Percentiles rank a stretch among this genome's conserved stretches.
These are phyloP conservation scores for Cyclotella sp. DNA, from an alignment of 108 stramenopile species.

Conservation along the genomic window DNA sequence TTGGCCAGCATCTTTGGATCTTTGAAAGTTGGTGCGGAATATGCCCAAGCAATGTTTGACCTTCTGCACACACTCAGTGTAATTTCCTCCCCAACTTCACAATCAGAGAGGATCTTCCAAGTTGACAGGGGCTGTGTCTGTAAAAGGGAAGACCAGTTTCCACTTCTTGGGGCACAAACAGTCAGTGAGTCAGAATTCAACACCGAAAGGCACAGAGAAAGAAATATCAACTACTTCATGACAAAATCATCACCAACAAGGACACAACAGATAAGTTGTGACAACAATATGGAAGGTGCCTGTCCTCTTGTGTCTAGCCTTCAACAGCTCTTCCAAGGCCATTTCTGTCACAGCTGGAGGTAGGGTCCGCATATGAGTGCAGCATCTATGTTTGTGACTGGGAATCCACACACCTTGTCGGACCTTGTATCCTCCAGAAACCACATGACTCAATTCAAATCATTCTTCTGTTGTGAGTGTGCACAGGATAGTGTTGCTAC, in stretches of 20 bases:
- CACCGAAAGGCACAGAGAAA: conserved; percentile 16
- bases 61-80: too few relatives aligned
- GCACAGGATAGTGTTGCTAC: too few relatives aligned
- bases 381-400: background rate
- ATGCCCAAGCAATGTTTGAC: too few relatives aligned
- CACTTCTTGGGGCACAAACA: too few relatives aligned
- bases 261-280: conserved; percentile 15
- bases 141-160: too few relatives aligned
- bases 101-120: too few relatives aligned
- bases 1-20: too few relatives aligned
- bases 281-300: conserved; percentile 34
- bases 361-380: conserved; percentile 29
- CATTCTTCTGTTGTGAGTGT: too few relatives aligned
- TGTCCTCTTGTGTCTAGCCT: conserved; percentile 45
- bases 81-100: too few relatives aligned
- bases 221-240: conserved; percentile 32
- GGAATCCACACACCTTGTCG: conserved; percentile 40
- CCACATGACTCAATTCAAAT: conserved; percentile 33
- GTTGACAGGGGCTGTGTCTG: too few relatives aligned
- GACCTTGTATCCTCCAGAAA: conserved; percentile 15
- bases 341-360: conserved; percentile 34
- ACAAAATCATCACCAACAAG: conserved; percentile 30
- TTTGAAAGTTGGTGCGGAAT: too few relatives aligned
- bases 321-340: conserved; percentile 39
- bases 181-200: too few relatives aligned